phyloP scores from a whole-genome alignment of 2,329 filamentous ascomycete genomes.

The Epichloe hybrida region DNA sequence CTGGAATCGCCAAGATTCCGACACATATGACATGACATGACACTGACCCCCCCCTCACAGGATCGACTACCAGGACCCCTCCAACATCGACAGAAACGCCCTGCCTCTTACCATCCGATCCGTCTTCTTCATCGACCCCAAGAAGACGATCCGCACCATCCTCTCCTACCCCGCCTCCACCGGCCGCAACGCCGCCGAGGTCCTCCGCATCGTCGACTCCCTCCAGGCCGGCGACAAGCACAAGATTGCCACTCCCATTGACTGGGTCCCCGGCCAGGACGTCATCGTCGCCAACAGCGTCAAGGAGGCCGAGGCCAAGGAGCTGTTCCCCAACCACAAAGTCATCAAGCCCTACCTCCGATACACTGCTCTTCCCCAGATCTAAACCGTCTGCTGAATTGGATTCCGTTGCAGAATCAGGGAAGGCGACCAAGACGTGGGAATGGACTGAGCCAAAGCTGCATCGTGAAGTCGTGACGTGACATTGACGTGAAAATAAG shows the following conservation, averaged over 20 bases:
- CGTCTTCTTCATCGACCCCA: slow-evolving; percentile 88
- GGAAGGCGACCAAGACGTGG: too few species aligned
- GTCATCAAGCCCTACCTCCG: slow-evolving; percentile 60
- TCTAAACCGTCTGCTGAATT: slow-evolving; percentile 16
- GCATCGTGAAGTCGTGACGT: too few species aligned
- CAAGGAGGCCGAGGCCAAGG: slow-evolving; percentile 72
- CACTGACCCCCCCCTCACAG: slow-evolving; percentile 18
- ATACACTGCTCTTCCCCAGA: slow-evolving; percentile 54
- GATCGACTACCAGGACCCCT: slow-evolving; percentile 68
- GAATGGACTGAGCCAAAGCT: too few species aligned
- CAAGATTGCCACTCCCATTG: slow-evolving; percentile 76
- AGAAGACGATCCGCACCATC: slow-evolving; percentile 85
- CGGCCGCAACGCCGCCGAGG: slow-evolving; percentile 69
- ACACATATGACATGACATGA: too few species aligned
- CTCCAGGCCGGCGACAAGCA: slow-evolving; percentile 78
- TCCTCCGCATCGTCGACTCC: slow-evolving; percentile 66
- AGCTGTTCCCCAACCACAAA: slow-evolving; percentile 69
- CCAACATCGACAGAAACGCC: slow-evolving; percentile 68
- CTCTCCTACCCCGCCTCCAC: slow-evolving; percentile 88
- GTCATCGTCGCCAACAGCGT: slow-evolving; percentile 81
- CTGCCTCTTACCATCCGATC: slow-evolving; percentile 90
- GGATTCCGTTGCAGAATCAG: too few species aligned
- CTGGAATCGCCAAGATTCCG: not conserved
- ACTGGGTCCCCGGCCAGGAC: slow-evolving; percentile 81
- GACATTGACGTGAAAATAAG: too few species aligned